Evolutionary conservation across 805 yeast genomes (phyloP), one percentile per base, ranked within the genome.

Genomic region (Saturnispora sekii): DNA sequence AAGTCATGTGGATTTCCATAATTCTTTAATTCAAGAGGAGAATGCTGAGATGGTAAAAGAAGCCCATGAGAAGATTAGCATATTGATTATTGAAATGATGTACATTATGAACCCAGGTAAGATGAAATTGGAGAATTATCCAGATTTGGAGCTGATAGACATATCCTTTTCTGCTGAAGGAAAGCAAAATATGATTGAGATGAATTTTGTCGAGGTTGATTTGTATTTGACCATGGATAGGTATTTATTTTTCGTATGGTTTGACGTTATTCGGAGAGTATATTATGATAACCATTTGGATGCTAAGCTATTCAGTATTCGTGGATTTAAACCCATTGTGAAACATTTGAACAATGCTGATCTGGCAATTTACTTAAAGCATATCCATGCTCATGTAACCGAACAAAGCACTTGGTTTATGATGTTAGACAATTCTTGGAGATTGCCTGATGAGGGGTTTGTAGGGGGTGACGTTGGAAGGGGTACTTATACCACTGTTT

Each of bases 81-180:
- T 41, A 16, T 18, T 35, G n/a, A 41, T 41, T 6, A 30, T 41
- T 35, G 44, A 35, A 34, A 41, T 41, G 40, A 21, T 41, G 38
- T 16, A 32, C 35, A 43, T 43, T 9, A 14, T 36, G n/a, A 41
- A 41, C 18, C 44, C 44, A 12, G 39, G 35, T 10, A 6, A 15
- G 21, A 26, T 41, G 12, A 21, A 30, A 29, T n/a, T 41, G 10
- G 29, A 35, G 26, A 31, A 41, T 12, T 41, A 29, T 35, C 18
- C 30, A n/a, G 16, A 16, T 7, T 31, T 41, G 17, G 15, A 30
- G 9, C 28, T 41, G 32, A 41, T 30, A 11, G 35, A 30, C 21
- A 31, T 21, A 21, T 29, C 26, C 17, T 18, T 41, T 30, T 14
- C 12, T 11, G 21, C 29, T 11, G 40, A 41, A 15, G 38, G 16